Evolutionary conservation across 495 filamentous ascomycete genomes (phyloP).

Genomic region (Amorphotheca resinae): DNA sequence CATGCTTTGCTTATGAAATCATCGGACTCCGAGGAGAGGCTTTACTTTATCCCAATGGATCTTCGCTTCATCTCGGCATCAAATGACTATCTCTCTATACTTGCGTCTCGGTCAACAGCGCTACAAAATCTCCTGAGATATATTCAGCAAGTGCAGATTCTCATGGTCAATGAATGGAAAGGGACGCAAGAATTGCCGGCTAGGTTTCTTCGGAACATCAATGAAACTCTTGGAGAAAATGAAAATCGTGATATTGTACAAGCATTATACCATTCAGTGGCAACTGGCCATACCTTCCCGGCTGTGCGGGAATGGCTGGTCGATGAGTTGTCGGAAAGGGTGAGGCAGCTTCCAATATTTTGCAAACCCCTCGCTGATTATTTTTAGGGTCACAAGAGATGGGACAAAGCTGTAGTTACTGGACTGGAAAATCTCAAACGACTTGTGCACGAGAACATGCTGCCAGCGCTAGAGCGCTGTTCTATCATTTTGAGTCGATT

Average conservation of each 20-base stretch:
- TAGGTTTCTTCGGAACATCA: conserved; percentile 62
- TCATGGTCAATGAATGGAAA: conserved; percentile 70
- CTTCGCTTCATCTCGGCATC: conserved; percentile 70
- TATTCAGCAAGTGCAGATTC: conserved; percentile 58
- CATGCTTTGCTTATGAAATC: conserved; percentile 55
- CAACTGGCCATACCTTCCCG: conserved; percentile 69
- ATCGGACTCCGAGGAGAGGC: conserved; percentile 20
- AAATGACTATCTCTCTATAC: conserved; percentile 64
- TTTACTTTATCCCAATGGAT: conserved; percentile 66
- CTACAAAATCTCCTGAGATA: conserved; percentile 79
- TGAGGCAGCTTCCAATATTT: conserved; percentile 28
- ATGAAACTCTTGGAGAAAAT: conserved; percentile 47
- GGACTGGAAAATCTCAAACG: conserved; percentile 68
- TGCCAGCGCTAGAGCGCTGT: conserved; percentile 77
- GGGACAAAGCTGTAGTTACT: conserved; percentile 73
- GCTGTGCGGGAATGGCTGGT: conserved; percentile 77
- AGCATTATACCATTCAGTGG: conserved; percentile 72
- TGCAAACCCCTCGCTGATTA: conserved; percentile 7
- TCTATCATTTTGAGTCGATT: conserved; percentile 71
- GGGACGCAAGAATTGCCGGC: conserved; percentile 67
- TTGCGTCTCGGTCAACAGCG: conserved; percentile 77
- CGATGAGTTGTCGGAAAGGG: conserved; percentile 74
- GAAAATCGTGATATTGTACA: conserved; percentile 53
- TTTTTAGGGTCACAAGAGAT: conserved; percentile 79
- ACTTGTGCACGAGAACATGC: conserved; percentile 71